Evolutionary conservation across 2,329 filamentous ascomycete genomes (phyloP).

Genomic region (Acarospora socialis): DNA sequence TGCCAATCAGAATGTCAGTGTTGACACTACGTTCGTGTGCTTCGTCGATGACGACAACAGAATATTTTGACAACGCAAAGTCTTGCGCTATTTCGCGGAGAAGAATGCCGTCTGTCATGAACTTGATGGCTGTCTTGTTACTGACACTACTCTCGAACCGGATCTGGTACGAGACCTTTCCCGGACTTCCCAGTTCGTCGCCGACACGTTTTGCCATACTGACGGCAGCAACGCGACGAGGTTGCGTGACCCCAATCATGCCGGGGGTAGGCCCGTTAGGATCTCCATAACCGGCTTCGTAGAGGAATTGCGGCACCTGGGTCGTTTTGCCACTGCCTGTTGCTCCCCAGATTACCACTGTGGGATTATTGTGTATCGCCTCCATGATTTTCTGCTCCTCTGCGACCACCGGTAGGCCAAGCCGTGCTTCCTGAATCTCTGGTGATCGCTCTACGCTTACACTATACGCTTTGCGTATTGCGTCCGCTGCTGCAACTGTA

Average conservation of each 20-base stretch:
- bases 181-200: constrained; percentile 61
- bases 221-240: constrained; percentile 83
- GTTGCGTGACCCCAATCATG: constrained; percentile 90
- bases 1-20: constrained; percentile 94
- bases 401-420: constrained; percentile 76
- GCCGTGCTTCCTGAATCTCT: constrained; percentile 62
- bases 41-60: constrained; percentile 87
- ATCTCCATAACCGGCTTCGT: constrained; percentile 81
- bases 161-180: constrained; percentile 83
- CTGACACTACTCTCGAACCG: constrained; percentile 79
- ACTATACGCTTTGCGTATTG: constrained; percentile 58
- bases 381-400: constrained; percentile 99
- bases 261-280: constrained; percentile 66
- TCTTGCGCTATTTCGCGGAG: constrained; percentile 84
- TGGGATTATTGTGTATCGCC: constrained; percentile 79
- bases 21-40: constrained; percentile 96
- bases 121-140: constrained; percentile 79
- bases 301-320: constrained; percentile 90
- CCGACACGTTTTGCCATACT: constrained; percentile 91
- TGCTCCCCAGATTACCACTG: constrained; percentile 82
- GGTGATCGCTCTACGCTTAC: constrained; percentile 55
- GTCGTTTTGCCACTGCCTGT: constrained; percentile 98
- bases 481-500: constrained; percentile 39
- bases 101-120: constrained; percentile 97
- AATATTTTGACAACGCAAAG: constrained; percentile 78